Evolutionary conservation across 2,329 filamentous ascomycete genomes (phyloP).

Genomic region (Biscogniauxia mediterranea): DNA sequence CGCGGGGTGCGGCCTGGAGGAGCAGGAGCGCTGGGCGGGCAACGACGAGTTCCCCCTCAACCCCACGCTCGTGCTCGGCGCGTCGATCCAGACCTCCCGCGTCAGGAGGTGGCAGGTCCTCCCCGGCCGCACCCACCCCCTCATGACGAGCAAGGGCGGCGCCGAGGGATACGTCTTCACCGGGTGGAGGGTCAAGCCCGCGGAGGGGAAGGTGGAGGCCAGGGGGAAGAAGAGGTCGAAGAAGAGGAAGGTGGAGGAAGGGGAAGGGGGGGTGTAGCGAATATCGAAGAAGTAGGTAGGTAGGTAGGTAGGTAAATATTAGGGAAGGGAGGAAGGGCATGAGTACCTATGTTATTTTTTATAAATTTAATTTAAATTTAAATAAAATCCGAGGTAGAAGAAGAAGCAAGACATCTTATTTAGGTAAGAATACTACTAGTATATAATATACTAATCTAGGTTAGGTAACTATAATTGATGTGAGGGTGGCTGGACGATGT

Average conservation of each 20-base stretch:
- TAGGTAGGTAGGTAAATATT: no score
- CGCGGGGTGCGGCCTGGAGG: constrained; percentile 43
- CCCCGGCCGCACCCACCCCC: constrained; percentile 85
- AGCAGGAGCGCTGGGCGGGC: constrained; percentile 57
- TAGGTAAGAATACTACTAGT: no score
- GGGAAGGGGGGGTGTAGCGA: no score
- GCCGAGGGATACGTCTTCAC: constrained; percentile 90
- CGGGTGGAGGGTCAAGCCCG: constrained; percentile 75
- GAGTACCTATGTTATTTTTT: no score
- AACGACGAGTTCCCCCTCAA: constrained; percentile 81
- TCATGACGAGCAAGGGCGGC: constrained; percentile 87
- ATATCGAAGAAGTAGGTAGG: no score
- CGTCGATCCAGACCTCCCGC: constrained; percentile 76
- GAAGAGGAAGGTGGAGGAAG: constrained; percentile 47
- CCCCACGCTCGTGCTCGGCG: constrained; percentile 77
- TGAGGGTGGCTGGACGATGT: no score
- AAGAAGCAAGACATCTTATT: no score
- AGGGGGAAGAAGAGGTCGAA: constrained; percentile 75
- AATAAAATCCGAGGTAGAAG: no score
- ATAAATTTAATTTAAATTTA: no score
- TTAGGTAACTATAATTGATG: no score
- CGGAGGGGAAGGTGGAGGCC: constrained; percentile 76
- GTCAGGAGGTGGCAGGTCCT: constrained; percentile 86
- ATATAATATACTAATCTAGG: no score
- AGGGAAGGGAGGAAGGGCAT: no score